These are phyloP conservation scores for Aspergillus carlsbadensis DNA, from an alignment of 495 filamentous ascomycete genomes.

Conservation along the genomic window DNA sequence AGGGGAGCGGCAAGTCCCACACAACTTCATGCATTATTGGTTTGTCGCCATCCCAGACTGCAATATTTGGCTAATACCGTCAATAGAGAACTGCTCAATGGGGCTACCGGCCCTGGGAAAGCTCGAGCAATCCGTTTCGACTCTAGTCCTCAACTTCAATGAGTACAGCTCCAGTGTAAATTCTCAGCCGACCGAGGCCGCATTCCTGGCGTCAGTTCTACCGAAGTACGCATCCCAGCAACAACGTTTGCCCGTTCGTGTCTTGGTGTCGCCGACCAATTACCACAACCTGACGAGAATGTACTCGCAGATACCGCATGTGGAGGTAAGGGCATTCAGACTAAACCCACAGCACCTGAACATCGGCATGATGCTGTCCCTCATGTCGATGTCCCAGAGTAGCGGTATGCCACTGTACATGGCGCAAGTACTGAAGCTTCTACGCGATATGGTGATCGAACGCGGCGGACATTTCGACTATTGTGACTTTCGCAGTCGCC, in stretches of 20 bases:
- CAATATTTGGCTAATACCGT: not conserved
- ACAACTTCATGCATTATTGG: slow-evolving; percentile 67
- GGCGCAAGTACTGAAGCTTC: slow-evolving; percentile 40
- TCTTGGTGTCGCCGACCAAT: slow-evolving; percentile 66
- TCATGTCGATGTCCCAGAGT: slow-evolving; percentile 52
- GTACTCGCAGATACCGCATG: slow-evolving; percentile 39
- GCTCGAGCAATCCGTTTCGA: slow-evolving; percentile 55
- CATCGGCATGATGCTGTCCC: slow-evolving; percentile 60
- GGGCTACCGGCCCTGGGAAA: slow-evolving; percentile 32
- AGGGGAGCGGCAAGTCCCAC: slow-evolving; percentile 76
- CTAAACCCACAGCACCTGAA: slow-evolving; percentile 34
- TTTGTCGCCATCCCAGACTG: slow-evolving; percentile 40
- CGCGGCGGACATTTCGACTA: slow-evolving; percentile 51
- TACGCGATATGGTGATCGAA: slow-evolving; percentile 59
- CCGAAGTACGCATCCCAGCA: slow-evolving; percentile 19
- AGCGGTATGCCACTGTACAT: slow-evolving; percentile 53
- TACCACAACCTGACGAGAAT: slow-evolving; percentile 42
- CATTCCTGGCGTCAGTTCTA: slow-evolving; percentile 56
- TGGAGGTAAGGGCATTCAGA: slow-evolving; percentile 28
- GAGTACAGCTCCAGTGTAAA: slow-evolving; percentile 54
- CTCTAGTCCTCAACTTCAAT: slow-evolving; percentile 70
- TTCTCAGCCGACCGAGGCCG: slow-evolving; percentile 62
- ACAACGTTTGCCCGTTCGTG: slow-evolving; percentile 43
- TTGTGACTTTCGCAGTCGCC: slow-evolving; percentile 24
- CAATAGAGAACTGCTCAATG: slow-evolving; percentile 60